Evolutionary conservation across 805 yeast genomes (phyloP).

Genomic region (Candida koratica): DNA sequence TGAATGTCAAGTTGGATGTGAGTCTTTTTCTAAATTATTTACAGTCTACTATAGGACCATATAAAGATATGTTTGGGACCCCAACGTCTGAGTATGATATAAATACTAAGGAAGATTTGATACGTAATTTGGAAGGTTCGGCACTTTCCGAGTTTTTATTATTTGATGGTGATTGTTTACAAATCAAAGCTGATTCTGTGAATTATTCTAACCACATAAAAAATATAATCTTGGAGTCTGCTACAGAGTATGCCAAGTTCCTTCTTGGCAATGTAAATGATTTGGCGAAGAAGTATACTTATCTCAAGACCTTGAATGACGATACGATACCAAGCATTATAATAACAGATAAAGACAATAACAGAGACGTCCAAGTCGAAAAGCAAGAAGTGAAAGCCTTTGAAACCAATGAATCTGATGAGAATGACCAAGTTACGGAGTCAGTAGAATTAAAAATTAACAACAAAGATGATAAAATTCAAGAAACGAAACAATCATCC

Average conservation of each 20-base stretch:
- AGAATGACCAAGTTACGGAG: neutral
- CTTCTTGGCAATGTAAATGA: slow-evolving; percentile 23
- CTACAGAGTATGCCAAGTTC: slow-evolving; percentile 17
- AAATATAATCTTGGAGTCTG: slow-evolving; percentile 20
- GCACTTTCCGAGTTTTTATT: slow-evolving; percentile 20
- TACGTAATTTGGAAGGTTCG: slow-evolving; percentile 12
- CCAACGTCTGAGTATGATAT: slow-evolving; percentile 11
- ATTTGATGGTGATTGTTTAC: slow-evolving; percentile 19
- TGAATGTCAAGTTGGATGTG: slow-evolving; percentile 11
- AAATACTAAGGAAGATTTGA: slow-evolving; percentile 13
- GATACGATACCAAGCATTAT: neutral
- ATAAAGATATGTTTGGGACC: slow-evolving; percentile 13
- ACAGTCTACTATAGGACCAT: slow-evolving; percentile 3
- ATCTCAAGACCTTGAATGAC: slow-evolving; percentile 5
- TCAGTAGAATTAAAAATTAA: neutral
- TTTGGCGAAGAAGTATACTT: slow-evolving; percentile 9
- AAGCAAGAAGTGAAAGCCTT: slow-evolving; percentile 14
- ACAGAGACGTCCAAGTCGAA: neutral
- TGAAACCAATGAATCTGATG: slow-evolving; percentile 11
- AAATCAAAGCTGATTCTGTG: slow-evolving; percentile 19
- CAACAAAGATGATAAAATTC: neutral
- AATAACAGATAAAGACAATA: neutral
- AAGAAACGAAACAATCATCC: slow-evolving; percentile 4
- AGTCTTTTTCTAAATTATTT: slow-evolving; percentile 11
- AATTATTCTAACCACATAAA: slow-evolving; percentile 20